Evolutionary conservation across 768 basidiomycete genomes (phyloP).

Genomic region (Tylopilus rubrobrunneus): DNA sequence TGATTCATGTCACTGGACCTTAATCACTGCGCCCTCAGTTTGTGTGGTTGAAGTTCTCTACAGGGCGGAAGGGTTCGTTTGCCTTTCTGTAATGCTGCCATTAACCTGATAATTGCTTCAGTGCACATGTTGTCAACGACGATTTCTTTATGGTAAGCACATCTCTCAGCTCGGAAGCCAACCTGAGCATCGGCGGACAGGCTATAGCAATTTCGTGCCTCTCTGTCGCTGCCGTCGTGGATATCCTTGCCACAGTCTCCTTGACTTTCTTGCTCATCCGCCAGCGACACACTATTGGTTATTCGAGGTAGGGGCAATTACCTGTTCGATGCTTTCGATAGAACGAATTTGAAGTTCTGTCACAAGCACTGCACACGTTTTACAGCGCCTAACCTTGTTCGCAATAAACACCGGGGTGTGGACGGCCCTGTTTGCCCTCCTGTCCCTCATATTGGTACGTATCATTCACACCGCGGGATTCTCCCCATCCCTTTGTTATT

Average conservation of each 20-base stretch:
- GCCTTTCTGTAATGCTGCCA: neutral
- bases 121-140: neutral
- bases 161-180: neutral
- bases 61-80: neutral
- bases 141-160: neutral
- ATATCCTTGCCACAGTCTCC: slow-evolving; percentile 2
- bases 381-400: slow-evolving; percentile 12
- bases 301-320: neutral
- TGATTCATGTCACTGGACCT: neutral
- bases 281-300: neutral
- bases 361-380: slow-evolving; percentile 3
- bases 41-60: neutral
- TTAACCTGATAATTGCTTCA: neutral
- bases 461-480: neutral
- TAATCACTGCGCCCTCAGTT: slow-evolving; percentile 5
- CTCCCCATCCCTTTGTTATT: neutral
- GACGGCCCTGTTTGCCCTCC: slow-evolving; percentile 47
- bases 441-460: slow-evolving; percentile 17
- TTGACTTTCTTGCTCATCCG: slow-evolving; percentile 6
- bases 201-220: neutral
- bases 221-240: slow-evolving; percentile 1
- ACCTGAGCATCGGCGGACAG: neutral
- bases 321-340: too few relatives aligned
- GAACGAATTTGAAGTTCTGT: neutral
- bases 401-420: slow-evolving; percentile 35